Evolutionary conservation across 1,284 basidiomycete species (phyloP), one percentile per base, ranked within the genome.

Genomic region (Trametes pubescens): DNA sequence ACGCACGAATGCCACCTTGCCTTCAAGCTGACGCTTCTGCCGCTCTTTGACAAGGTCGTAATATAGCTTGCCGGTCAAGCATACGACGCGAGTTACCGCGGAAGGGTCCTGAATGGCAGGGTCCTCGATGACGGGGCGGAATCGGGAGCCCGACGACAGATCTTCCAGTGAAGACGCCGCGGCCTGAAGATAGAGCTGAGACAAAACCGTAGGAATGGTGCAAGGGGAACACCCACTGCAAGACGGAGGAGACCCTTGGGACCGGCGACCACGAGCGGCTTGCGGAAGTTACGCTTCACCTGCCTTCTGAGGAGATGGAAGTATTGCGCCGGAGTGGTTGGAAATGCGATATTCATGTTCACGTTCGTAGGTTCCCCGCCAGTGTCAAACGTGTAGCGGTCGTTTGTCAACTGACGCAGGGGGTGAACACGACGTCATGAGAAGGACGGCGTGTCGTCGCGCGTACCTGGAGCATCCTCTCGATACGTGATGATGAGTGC

Each of bases 241-340:
- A 93, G 82, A 32, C 95, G 86, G 9, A 96, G 80, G 11, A 96
- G 79, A 1, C 88, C 91, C 73, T 96, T 96, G 0, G 95, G 95
- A 5, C 86, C 90, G 16, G 92, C 92, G 10, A 96, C 86, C 40
- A 96, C 81, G 51, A 96, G 80, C 0, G 94, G 94, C 74, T 94
- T 95, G 62, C 95, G 84, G 78, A 89, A 96, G 70, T 95, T 94
- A 43, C 94, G 83, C 72, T 84, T 82, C 76, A 96, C 86, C 75
- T 96, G 95, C 48, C 94, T 82, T 52, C 95, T 82, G 26, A 97
- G 81, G 0, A 96, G 81, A 75, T 96, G 94, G 86, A 96, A 96
- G 72, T 95, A 93, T 66, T 96, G 93, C 0, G 92, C 91, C 0
- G 95, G 88, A 0, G 94, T 95, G 0, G 94, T 96, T 0, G 94